These are phyloP conservation scores for Flaveria bidentis DNA, from an alignment of 129 eudicot species.

Conservation along the genomic window DNA sequence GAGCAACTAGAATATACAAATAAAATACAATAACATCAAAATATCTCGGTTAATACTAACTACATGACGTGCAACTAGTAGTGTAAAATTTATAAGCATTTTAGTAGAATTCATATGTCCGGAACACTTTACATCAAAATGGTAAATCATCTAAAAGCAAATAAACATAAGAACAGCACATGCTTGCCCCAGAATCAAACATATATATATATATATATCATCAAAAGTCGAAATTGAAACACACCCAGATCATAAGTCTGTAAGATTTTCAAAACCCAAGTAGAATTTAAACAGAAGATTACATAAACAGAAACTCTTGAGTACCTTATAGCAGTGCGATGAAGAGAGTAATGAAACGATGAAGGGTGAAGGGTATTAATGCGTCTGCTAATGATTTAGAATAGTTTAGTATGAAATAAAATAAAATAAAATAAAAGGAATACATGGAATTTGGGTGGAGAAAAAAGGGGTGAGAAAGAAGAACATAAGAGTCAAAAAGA, in stretches of 20 bases:
- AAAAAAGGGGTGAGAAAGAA: constrained; percentile 27
- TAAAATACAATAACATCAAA: background rate
- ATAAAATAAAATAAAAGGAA: constrained; percentile 6
- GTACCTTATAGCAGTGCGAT: constrained; percentile 21
- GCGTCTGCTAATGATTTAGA: constrained; percentile 17
- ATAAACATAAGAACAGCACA: background rate
- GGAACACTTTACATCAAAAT: background rate
- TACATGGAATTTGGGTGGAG: constrained; percentile 30
- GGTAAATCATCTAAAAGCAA: background rate
- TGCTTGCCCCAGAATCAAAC: too few relatives aligned
- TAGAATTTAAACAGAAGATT: background rate
- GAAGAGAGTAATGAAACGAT: constrained; percentile 19
- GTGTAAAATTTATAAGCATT: too few relatives aligned
- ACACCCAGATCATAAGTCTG: constrained; percentile 23
- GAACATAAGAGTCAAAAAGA: constrained; percentile 40
- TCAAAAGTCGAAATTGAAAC: background rate
- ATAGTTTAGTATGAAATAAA: constrained; percentile 13
- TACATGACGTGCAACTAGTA: too few relatives aligned
- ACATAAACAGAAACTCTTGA: constrained; percentile 1
- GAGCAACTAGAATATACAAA: background rate
- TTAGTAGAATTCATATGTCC: too few relatives aligned
- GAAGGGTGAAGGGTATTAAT: background rate
- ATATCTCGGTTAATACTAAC: too few relatives aligned
- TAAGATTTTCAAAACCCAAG: constrained; percentile 12
- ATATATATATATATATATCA: too few relatives aligned